Conservation (phyloP, 805 yeast species). For the Yamadazyma ubonensis region DNA sequence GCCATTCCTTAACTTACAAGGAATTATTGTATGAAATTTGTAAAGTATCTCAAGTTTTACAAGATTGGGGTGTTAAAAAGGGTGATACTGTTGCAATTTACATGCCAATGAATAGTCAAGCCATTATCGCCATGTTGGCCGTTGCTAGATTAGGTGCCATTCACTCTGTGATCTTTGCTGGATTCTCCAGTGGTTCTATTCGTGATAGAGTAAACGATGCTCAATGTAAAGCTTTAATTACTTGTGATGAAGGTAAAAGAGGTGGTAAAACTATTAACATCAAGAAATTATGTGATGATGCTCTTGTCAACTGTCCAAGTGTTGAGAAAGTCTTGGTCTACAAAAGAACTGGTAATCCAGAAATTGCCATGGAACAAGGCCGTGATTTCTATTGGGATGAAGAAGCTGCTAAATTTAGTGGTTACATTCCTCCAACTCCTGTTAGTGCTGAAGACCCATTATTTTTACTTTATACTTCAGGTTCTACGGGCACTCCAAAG, state of each 20-base stretch:
- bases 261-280: conserved; percentile 82
- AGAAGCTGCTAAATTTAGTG: conserved; percentile 74
- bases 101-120: conserved; percentile 84
- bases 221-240: conserved; percentile 66
- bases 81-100: conserved; percentile 87
- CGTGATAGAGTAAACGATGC: conserved; percentile 74
- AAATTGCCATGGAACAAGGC: conserved; percentile 47
- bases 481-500: conserved; percentile 87
- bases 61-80: conserved; percentile 64
- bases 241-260: conserved; percentile 79
- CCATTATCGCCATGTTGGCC: conserved; percentile 72
- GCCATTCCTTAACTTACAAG: conserved; percentile 62
- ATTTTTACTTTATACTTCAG: conserved; percentile 93
- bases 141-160: conserved; percentile 79
- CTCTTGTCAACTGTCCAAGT: conserved; percentile 61
- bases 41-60: conserved; percentile 67
- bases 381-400: conserved; percentile 85
- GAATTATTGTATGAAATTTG: conserved; percentile 71
- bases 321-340: conserved; percentile 70
- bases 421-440: conserved; percentile 83
- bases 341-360: conserved; percentile 67
- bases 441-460: conserved; percentile 92
- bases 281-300: conserved; percentile 81
- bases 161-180: conserved; percentile 85
- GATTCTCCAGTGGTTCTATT: conserved; percentile 71